Base-by-base conservation (phyloP, 768 basidiomycete genomes). In the Calvatia gigantea region DNA sequence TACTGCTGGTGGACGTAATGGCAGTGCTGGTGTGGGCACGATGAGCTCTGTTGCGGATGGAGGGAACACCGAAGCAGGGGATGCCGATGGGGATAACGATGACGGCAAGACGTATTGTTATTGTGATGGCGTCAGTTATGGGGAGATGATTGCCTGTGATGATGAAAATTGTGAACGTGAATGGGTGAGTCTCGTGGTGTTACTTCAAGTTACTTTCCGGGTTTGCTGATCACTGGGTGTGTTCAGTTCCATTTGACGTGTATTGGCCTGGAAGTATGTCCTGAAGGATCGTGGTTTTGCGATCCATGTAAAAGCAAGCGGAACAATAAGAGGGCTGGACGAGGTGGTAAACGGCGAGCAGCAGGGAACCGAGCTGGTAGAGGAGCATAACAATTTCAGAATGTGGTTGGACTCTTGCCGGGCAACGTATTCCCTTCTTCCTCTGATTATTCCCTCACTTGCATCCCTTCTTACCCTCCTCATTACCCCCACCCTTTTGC, bases 91-190 rank as follows among this genome's bases (percentile, higher is more conserved):
- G 4, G 83, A 81, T 42, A 79, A 71, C 9, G 89, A 86, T 38
- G 89, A 79, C 64, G 75, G 80, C 50, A 82, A 77, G 62, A 78
- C 80, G 12, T 96, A 98, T 66, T 98, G 94, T 71, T 79, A 86
- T 75, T 98, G 94, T 69, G 78, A 90, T 61, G 76, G 87, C 15
- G 79, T 85, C 57, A 93, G 91, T 64, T 94, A 87, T 62, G 94
- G 94, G 33, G 89, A 94, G 73, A 96, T 97, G 94, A 91, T 97
- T 62, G 94, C 86, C 21, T 97, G 94, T 68, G 94, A 97, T 68
- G 90, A 86, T 63, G 73, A 75, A 15, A 76, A 78, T 42, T 96
- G 94, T 72, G 84, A 86, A 62, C 76, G 78, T 56, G 93, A 95
- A 87, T 97, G 94, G 94, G 94, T 95, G 62, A 67, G 90, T 86